phyloP scores from a whole-genome alignment of 2,329 filamentous ascomycete species.

The Cordyceps fumosorosea region DNA sequence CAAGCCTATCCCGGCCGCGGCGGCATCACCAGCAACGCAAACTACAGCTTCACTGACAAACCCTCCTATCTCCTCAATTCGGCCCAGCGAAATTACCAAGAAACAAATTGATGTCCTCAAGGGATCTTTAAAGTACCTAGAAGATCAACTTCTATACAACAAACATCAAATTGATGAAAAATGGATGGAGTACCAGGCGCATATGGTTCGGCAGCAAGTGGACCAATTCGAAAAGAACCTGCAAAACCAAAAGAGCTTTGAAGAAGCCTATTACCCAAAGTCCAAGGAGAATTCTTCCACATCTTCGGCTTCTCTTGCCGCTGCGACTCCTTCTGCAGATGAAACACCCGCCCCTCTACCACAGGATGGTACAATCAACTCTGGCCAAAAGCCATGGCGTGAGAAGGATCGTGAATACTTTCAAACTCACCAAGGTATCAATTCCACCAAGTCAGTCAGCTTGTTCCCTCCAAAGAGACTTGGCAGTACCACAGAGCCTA shows the following conservation, averaged over 20 bases:
- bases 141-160: conserved; percentile 55
- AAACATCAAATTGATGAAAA: conserved; percentile 56
- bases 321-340: conserved; percentile 12
- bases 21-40: background rate
- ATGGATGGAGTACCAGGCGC: conserved; percentile 38
- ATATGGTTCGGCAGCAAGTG: conserved; percentile 39
- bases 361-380: background rate
- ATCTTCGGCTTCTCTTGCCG: conserved; percentile 11
- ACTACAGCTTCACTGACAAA: conserved; percentile 19
- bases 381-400: conserved; percentile 11
- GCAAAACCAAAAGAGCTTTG: conserved; percentile 38
- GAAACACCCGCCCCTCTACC: conserved; percentile 10
- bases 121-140: conserved; percentile 46
- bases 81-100: conserved; percentile 53
- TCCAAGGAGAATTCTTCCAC: conserved; percentile 19
- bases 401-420: conserved; percentile 13
- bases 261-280: conserved; percentile 37
- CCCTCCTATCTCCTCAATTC: conserved; percentile 52
- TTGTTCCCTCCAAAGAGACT: conserved; percentile 17
- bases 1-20: background rate
- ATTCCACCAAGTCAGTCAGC: conserved; percentile 24
- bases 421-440: conserved; percentile 20
- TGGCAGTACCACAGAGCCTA: conserved; percentile 20
- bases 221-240: conserved; percentile 43
- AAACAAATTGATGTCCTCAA: conserved; percentile 49